Conservation (phyloP, 257 asterid species). For the Perilla frutescens region DNA sequence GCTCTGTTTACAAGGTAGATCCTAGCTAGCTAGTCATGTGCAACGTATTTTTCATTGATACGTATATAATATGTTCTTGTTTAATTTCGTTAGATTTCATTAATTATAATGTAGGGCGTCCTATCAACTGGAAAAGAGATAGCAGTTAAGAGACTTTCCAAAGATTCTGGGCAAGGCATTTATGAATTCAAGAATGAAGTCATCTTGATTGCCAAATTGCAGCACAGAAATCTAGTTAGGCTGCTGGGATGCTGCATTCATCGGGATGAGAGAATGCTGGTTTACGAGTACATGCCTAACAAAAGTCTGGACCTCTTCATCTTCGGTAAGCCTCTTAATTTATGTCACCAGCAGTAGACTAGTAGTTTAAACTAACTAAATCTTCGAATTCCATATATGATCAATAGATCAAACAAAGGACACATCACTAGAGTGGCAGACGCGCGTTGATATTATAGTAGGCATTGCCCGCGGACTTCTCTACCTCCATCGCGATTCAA, state of each 20-base stretch:
- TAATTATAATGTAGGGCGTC: conserved; percentile 33
- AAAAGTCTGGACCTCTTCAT: conserved; percentile 47
- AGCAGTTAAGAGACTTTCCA: conserved; percentile 48
- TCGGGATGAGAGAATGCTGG: conserved; percentile 45
- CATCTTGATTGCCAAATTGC: conserved; percentile 41
- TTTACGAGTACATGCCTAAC: conserved; percentile 53
- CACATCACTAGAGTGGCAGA: conserved; percentile 36
- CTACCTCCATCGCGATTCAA: conserved; percentile 53
- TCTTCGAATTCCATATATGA: background rate
- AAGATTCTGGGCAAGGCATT: conserved; percentile 45
- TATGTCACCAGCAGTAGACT: no score
- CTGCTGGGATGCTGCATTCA: conserved; percentile 52
- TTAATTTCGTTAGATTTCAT: background rate
- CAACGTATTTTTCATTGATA: background rate
- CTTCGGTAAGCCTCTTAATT: conserved; percentile 30
- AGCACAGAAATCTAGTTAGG: conserved; percentile 51
- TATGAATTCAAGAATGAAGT: conserved; percentile 51
- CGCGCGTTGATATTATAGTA: conserved; percentile 40
- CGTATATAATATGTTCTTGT: background rate
- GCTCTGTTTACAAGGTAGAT: conserved; percentile 49
- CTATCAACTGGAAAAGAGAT: conserved; percentile 38
- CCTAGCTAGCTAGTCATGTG: background rate
- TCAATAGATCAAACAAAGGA: conserved; percentile 29
- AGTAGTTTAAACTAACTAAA: background rate
- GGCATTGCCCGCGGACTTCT: conserved; percentile 55